Evolutionary conservation across 1,284 basidiomycete genomes (phyloP).

Genomic region (Agaricales sp.): DNA sequence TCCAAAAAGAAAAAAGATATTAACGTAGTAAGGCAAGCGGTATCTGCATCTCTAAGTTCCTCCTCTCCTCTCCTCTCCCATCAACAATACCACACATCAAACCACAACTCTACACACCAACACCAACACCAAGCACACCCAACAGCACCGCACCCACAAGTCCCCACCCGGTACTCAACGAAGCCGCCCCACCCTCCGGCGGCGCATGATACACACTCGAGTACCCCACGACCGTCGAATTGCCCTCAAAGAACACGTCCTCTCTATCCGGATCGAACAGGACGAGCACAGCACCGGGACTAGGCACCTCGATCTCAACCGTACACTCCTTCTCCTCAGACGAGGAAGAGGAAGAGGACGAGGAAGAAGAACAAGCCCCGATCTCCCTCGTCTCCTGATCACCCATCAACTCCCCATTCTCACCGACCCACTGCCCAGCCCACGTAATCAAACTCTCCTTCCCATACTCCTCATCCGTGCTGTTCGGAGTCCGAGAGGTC

Average conservation of each 20-base stretch:
- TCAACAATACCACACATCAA: neutral
- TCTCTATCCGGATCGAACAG: conserved; percentile 11
- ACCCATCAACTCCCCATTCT: conserved; percentile 18
- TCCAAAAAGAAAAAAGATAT: too few relatives aligned
- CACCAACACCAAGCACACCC: neutral
- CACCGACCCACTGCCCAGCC: conserved; percentile 23
- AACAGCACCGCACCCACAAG: neutral
- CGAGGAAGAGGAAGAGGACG: too few relatives aligned
- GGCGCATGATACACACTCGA: neutral
- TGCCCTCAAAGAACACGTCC: conserved; percentile 16
- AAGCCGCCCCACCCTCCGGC: neutral
- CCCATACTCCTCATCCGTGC: conserved; percentile 16
- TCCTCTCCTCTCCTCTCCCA: too few relatives aligned
- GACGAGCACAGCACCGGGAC: conserved; percentile 22
- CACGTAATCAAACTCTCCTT: conserved; percentile 21
- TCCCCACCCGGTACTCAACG: neutral
- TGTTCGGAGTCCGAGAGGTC: conserved; percentile 16
- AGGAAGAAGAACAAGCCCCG: conserved; percentile 11
- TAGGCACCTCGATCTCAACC: conserved; percentile 16
- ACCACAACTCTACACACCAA: neutral
- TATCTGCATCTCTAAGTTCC: too few relatives aligned
- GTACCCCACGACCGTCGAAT: conserved; percentile 20
- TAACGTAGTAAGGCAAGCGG: too few relatives aligned
- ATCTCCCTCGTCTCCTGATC: conserved; percentile 15
- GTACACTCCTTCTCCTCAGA: conserved; percentile 19